Evolutionary conservation across 331 rosid species (phyloP).

Genomic region (Pyrus hybrid): DNA sequence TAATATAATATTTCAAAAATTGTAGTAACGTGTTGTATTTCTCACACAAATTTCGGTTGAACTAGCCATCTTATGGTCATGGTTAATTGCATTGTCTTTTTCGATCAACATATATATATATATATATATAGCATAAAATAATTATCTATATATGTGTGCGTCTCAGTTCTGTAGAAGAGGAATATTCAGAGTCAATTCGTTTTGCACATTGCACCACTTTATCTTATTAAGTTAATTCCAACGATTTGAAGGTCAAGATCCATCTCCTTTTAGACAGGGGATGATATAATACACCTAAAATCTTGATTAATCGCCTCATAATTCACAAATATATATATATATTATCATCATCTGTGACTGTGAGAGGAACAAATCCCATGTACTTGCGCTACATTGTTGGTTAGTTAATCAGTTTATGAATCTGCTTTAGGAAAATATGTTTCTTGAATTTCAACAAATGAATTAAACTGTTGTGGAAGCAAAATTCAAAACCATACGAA

Average conservation of each 20-base stretch:
- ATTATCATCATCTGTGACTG: no score
- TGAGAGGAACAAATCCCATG: not conserved
- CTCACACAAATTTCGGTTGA: no score
- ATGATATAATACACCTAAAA: no score
- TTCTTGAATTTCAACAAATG: not conserved
- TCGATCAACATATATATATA: not conserved
- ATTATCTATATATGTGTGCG: no score
- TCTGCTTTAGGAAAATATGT: not conserved
- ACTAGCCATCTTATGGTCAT: no score
- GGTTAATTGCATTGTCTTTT: no score
- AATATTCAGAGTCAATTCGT: not conserved
- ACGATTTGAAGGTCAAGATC: not conserved
- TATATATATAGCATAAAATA: no score
- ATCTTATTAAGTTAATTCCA: not conserved
- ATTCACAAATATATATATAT: not conserved
- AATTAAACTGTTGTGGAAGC: not conserved
- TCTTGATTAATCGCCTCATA: not conserved
- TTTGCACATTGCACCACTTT: not conserved
- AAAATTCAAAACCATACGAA: not conserved
- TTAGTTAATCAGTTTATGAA: no score
- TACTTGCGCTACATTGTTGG: not conserved
- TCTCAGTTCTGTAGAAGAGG: no score
- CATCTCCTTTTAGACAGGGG: not conserved
- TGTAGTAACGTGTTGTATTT: no score
- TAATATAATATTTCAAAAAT: no score